Evolutionary conservation across 2,329 filamentous ascomycete genomes (phyloP), one percentile per base, ranked within the genome.

Genomic region (Phyllosticta citriasiana): DNA sequence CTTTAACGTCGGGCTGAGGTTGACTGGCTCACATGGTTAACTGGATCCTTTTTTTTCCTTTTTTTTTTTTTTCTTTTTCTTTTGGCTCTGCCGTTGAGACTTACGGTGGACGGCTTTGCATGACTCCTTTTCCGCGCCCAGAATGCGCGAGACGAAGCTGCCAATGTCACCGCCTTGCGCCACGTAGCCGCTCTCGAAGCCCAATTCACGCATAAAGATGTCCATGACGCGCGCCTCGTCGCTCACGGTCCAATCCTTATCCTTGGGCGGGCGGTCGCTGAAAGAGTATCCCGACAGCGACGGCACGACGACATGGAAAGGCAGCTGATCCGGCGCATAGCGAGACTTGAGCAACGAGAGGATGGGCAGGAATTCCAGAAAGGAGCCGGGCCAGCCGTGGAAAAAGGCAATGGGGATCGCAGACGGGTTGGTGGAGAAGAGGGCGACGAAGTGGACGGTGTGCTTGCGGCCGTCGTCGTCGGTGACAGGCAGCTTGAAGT

Each of bases 131-230:
- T 67, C 66, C 0, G 67, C 67, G 1, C 71, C 74, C 59, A 84
- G 64, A 0, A 76, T 63, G 12, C 77, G 68, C 0, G 75, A 70
- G 4, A 81, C 62, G 30, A 76, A 72, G 60, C 75, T 77, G 0
- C 82, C 80, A 1, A 86, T 70, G 66, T 86, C 84, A 9, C 83
- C 84, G 4, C 84, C 84, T 66, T 85, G 82, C 0, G 75, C 76
- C 12, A 84, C 68, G 63, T 85, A 86, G 2, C 79, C 80, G 1
- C 67, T 62, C 0, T 70, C 73, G 62, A 85, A 84, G 0, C 83
- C 83, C 0, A 86, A 74, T 0, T 75, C 74, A 3, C 77, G 61
- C 80, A 86, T 84, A 16, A 86, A 65, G 30, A 76, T 71, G 68
- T 85, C 73, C 57, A 84, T 71, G n/a, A 82, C 68, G 1, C 72